Conservation (phyloP, 1,284 basidiomycete genomes). For the Heterobasidion parviporum region DNA sequence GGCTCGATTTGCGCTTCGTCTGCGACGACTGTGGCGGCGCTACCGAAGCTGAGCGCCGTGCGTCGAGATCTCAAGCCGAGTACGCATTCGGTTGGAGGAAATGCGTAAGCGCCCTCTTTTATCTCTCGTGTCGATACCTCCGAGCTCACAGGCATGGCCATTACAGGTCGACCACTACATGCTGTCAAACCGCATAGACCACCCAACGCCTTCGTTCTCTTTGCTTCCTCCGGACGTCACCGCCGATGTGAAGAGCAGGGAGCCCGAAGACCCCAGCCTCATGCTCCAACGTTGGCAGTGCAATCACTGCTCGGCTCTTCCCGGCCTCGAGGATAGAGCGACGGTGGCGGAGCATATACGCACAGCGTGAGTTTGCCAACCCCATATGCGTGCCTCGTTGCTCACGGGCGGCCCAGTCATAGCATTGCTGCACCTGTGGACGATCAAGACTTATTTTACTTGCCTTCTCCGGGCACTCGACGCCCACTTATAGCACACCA, state of each 20-base stretch:
- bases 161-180: background rate
- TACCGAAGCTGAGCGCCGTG: background rate
- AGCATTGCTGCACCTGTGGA: no score
- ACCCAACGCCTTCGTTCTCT: background rate
- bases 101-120: background rate
- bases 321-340: background rate
- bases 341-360: background rate
- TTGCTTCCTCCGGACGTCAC: background rate
- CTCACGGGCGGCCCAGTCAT: no score
- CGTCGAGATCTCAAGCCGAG: no score
- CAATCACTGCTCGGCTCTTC: background rate
- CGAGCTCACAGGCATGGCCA: no score
- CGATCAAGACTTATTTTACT: no score
- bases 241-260: background rate
- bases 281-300: background rate
- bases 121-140: background rate
- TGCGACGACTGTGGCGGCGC: background rate
- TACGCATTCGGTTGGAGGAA: background rate
- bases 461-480: no score
- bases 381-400: no score
- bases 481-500: no score
- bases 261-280: background rate
- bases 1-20: background rate
- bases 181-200: no score
- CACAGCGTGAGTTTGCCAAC: background rate